phyloP scores from a whole-genome alignment of 352 stramenopile species.

The Phytophthora idaei region DNA sequence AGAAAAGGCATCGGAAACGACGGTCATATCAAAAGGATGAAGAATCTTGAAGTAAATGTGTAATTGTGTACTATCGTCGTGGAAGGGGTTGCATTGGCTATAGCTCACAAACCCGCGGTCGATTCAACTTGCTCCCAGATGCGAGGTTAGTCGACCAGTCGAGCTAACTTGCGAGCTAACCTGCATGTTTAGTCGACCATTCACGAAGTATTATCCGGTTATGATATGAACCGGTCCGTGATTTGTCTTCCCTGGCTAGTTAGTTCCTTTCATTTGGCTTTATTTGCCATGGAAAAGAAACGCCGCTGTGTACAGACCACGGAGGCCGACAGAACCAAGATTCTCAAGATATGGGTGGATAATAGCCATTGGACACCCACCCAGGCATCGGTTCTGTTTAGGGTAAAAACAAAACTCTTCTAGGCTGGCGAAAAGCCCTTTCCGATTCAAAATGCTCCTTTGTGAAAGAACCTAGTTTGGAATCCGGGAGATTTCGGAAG shows the following conservation, averaged over 20 bases:
- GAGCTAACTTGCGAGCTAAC: no score
- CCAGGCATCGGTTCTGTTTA: neutral
- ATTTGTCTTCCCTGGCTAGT: neutral
- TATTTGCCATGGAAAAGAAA: neutral
- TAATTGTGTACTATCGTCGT: no score
- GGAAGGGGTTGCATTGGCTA: no score
- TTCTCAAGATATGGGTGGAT: neutral
- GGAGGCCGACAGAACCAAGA: neutral
- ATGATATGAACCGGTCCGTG: neutral
- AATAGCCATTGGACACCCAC: neutral
- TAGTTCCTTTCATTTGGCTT: neutral
- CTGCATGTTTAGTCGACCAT: no score
- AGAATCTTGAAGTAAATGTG: no score
- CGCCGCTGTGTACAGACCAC: neutral
- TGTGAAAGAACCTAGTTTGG: neutral
- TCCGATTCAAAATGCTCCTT: neutral
- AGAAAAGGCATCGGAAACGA: no score
- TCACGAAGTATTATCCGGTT: no score
- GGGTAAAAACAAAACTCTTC: neutral
- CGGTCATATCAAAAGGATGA: no score
- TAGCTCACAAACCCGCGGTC: no score
- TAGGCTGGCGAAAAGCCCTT: neutral
- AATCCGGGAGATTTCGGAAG: neutral
- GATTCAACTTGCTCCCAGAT: no score
- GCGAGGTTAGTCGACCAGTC: no score